These are phyloP conservation scores for Neotropicomus parvogracilis DNA, from an alignment of 1,284 basidiomycete species.

Conservation along the genomic window DNA sequence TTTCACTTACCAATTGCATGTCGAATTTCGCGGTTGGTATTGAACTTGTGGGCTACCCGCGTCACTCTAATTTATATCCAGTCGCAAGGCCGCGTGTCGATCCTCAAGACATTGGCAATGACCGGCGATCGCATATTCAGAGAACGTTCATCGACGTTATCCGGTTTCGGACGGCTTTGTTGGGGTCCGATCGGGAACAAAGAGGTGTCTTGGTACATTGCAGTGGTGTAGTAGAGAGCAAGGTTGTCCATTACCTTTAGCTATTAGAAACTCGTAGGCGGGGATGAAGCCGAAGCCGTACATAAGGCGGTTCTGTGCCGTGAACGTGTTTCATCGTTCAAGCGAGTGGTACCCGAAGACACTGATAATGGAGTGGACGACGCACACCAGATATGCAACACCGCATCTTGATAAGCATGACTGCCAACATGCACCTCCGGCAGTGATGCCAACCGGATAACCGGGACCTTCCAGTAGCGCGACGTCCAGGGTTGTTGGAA, in stretches of 20 bases:
- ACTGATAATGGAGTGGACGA: background rate
- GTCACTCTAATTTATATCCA: slow-evolving; percentile 16
- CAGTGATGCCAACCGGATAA: slow-evolving; percentile 4
- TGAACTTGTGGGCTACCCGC: background rate
- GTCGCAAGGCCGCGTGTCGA: background rate
- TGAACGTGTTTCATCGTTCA: too few relatives aligned
- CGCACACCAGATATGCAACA: slow-evolving; percentile 11
- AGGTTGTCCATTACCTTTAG: too few relatives aligned
- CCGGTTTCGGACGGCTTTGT: background rate
- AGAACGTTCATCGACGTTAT: slow-evolving; percentile 9
- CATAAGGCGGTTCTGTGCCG: too few relatives aligned
- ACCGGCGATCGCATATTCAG: background rate
- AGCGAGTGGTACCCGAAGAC: background rate
- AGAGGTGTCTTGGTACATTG: too few relatives aligned
- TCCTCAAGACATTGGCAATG: background rate
- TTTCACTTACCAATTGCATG: slow-evolving; percentile 18
- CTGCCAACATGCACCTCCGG: slow-evolving; percentile 12
- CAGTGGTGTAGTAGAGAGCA: too few relatives aligned
- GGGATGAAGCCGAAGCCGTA: background rate
- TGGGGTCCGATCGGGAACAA: background rate
- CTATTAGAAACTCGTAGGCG: background rate
- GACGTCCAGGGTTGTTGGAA: background rate
- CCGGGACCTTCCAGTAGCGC: background rate
- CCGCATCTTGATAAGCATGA: slow-evolving; percentile 1
- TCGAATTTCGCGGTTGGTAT: slow-evolving; percentile 2